Percentiles rank a stretch among this genome's conserved stretches.
Evolutionary conservation across 495 filamentous ascomycete genomes (phyloP).

Genomic region (Trypethelium eluteriae): DNA sequence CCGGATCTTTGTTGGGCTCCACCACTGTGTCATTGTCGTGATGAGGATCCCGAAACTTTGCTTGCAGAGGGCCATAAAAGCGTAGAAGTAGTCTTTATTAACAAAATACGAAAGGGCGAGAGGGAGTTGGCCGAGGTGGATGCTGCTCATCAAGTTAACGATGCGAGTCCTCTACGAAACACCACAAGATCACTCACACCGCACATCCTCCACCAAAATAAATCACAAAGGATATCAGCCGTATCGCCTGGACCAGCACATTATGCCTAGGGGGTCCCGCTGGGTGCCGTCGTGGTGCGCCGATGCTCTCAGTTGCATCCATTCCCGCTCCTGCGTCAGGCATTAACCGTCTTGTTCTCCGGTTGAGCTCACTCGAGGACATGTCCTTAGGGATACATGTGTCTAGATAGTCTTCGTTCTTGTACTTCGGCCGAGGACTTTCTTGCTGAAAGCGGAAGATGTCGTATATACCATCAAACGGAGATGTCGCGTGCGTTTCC

Average conservation of each 20-base stretch:
- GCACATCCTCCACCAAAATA: conserved; percentile 46
- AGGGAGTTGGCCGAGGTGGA: conserved; percentile 57
- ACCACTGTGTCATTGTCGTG: conserved; percentile 73
- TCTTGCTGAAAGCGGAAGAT: neutral
- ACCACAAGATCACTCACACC: conserved; percentile 38
- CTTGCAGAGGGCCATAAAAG: conserved; percentile 72
- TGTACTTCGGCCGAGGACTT: neutral
- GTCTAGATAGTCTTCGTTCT: neutral
- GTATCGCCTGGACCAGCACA: conserved; percentile 53
- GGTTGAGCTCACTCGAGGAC: neutral
- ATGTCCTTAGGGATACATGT: neutral
- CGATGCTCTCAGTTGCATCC: neutral
- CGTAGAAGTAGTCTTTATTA: conserved; percentile 62
- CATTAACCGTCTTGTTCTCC: neutral
- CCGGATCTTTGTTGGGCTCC: conserved; percentile 65
- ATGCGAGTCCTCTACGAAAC: conserved; percentile 15
- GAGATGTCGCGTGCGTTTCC: neutral
- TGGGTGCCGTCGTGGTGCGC: conserved; percentile 41
- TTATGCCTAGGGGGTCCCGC: conserved; percentile 63
- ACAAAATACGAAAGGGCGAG: conserved; percentile 63
- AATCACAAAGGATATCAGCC: conserved; percentile 53
- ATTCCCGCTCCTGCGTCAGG: neutral
- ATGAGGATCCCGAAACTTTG: conserved; percentile 64
- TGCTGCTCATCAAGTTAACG: conserved; percentile 33
- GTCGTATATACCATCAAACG: neutral